phyloP scores from a whole-genome alignment of 2,329 filamentous ascomycete genomes.

The Fusarium sp. region DNA sequence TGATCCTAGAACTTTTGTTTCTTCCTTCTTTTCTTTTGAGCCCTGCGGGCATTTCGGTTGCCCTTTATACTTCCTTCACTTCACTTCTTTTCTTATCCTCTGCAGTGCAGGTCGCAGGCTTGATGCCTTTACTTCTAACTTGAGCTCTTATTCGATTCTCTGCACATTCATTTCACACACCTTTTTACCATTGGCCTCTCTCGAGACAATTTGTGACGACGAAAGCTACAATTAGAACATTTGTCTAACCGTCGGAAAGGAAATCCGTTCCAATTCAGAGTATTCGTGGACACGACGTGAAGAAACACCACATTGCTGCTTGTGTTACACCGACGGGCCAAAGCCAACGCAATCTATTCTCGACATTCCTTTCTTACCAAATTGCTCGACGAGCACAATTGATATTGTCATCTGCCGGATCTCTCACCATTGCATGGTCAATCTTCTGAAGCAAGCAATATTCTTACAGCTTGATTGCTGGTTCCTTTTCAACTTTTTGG shows the following conservation, averaged over 20 bases:
- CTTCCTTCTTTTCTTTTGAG: conserved; percentile 16
- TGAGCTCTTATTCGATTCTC: conserved; percentile 32
- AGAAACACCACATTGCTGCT: conserved; percentile 23
- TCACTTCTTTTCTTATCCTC: conserved; percentile 9
- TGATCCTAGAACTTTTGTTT: conserved; percentile 27
- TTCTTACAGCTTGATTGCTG: conserved; percentile 36
- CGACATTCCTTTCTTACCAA: conserved; percentile 26
- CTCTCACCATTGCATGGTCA: conserved; percentile 5
- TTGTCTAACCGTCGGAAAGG: conserved; percentile 12
- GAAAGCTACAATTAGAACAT: background rate
- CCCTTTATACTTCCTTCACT: conserved; percentile 11
- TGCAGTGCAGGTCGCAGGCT: conserved; percentile 39
- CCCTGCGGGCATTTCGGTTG: conserved; percentile 16
- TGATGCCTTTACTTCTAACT: conserved; percentile 37
- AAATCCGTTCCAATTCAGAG: conserved; percentile 7
- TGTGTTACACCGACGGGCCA: conserved; percentile 26
- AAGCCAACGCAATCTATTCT: conserved; percentile 24
- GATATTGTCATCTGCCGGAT: conserved; percentile 21
- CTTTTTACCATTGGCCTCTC: background rate
- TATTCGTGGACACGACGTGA: conserved; percentile 13
- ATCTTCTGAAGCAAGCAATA: conserved; percentile 22
- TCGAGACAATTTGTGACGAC: conserved; percentile 6
- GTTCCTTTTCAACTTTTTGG: conserved; percentile 32
- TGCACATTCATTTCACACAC: conserved; percentile 27
- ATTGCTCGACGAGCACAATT: conserved; percentile 12